Evolutionary conservation across 495 filamentous ascomycete species (phyloP), one percentile per base, ranked within the genome.

Genomic region (Penicillium maclennaniae): DNA sequence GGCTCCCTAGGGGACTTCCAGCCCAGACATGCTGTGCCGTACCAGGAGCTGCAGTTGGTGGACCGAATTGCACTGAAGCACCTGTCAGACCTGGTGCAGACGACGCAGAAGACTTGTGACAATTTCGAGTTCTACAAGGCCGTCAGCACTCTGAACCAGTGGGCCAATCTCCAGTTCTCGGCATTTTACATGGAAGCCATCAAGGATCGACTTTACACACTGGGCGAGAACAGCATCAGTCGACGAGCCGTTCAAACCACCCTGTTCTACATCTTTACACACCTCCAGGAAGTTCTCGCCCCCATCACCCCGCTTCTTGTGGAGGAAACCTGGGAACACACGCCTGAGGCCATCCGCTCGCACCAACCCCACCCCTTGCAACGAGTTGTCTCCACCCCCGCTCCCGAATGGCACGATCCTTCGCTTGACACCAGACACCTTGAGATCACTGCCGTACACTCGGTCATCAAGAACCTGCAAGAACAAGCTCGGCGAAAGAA

Each of bases 161-260:
- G 91, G 84, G 72, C 95, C 54, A 83, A 82, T 51, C 80, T 76
- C 17, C 87, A 95, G 55, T 81, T 99, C 21, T 97, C 92, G 0
- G 83, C 92, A 0, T 95, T 97, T 65, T 97, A 97, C 71, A 82
- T 97, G 46, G 93, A 97, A 66, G 81, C 87, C 0, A 74, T 91
- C 63, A 99, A 97, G 68, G 93, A 99, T 63, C 76, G 87, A 25
- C 70, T 96, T 4, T 97, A 97, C 73, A 89, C 90, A 26, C 86
- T 86, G 20, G 80, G 81, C 50, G 80, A 81, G 39, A 74, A 78
- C 47, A 79, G 76, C 45, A 65, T 54, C 4, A 74, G 74, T 55
- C 70, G 84, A 19, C 69, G 73, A 8, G 67, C 75, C 17, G 80
- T 80, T 4, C 86, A 88, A 59, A 83, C 80, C 10, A 87, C 91